Evolutionary conservation across 352 stramenopile species (phyloP), one percentile per base, ranked within the genome.

Genomic region (Pythium rishiriense): DNA sequence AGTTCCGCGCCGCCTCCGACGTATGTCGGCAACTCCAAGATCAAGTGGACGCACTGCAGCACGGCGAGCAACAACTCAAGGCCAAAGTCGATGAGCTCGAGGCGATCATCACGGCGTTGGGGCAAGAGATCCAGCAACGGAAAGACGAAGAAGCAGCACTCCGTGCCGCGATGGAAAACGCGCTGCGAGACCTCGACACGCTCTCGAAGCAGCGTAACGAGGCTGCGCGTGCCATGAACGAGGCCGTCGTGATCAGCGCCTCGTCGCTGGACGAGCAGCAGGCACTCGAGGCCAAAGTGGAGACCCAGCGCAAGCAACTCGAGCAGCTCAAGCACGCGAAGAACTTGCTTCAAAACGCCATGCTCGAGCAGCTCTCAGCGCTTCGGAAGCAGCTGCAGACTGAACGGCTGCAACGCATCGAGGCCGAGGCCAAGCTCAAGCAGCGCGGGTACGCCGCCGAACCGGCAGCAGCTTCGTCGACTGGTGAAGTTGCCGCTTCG

Each of bases 231-330:
- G 84, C 86, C 0, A 93, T 94, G 86, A 93, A 91, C 52, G 86
- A 93, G 51, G 86, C 86, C 22, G 83, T 94, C 37, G 88, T 79
- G 9, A 91, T 93, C 61, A 93, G 83, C 48, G 86, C 84, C 17
- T 90, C 79, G 9, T 90, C 86, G 0, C 62, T 94, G 0, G 84
- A 94, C 29, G 86, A 94, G 55, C 86, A 94, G 41, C 82, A 93
- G 47, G 66, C 72, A 3, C 68, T 94, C 9, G 80, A 88, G 9
- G 58, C 52, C 15, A 78, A 85, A 58, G 60, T 94, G 3, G 78
- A 87, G 54, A 73, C 57, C 3, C 86, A 94, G 56, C 76, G 79
- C 19, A 67, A 75, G 64, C 86, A 93, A 31, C 72, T 94, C 11
- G 81, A 91, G 39, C 85, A 91, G 58, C 73, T 95, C 24, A 90